Conservation (phyloP, 2,329 filamentous ascomycete species). For the Chaetomiaceae sp. region DNA sequence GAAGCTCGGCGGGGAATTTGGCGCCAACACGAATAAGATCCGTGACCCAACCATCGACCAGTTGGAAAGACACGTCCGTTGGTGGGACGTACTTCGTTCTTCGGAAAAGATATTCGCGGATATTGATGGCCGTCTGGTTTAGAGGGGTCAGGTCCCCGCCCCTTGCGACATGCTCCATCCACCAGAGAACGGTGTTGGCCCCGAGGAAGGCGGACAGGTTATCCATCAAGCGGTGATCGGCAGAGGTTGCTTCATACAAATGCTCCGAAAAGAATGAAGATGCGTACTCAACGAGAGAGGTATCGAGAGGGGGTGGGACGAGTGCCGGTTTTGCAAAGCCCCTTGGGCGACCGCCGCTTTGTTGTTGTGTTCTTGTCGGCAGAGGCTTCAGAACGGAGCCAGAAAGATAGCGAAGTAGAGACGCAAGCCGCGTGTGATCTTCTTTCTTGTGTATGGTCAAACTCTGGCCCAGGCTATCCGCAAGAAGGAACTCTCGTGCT, state of each 20-base stretch:
- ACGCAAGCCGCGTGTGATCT: conserved; percentile 31
- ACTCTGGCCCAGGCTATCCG: conserved; percentile 17
- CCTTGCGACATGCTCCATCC: conserved; percentile 31
- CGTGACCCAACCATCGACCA: conserved; percentile 29
- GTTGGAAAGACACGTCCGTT: conserved; percentile 21
- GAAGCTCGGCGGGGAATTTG: conserved; percentile 31
- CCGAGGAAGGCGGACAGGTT: conserved; percentile 58
- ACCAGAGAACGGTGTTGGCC: conserved; percentile 29
- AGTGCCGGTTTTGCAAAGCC: conserved; percentile 5
- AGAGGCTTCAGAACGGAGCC: conserved; percentile 17
- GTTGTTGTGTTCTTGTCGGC: neutral
- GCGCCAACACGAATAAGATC: conserved; percentile 32
- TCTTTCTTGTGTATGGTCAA: conserved; percentile 21
- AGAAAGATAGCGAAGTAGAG: conserved; percentile 23
- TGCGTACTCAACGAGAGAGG: conserved; percentile 26
- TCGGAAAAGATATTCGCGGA: conserved; percentile 29
- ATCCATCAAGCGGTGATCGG: conserved; percentile 39
- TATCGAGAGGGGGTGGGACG: neutral
- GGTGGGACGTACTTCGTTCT: conserved; percentile 25
- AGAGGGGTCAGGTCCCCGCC: conserved; percentile 24
- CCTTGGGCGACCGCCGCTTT: neutral
- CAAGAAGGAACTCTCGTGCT: conserved; percentile 29
- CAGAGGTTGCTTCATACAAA: conserved; percentile 20
- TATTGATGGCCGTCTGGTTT: conserved; percentile 28
- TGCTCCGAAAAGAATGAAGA: conserved; percentile 27